Evolutionary conservation across 1,139 yeast genomes (phyloP).

Genomic region (Yamadazyma spencermartinsiae): DNA sequence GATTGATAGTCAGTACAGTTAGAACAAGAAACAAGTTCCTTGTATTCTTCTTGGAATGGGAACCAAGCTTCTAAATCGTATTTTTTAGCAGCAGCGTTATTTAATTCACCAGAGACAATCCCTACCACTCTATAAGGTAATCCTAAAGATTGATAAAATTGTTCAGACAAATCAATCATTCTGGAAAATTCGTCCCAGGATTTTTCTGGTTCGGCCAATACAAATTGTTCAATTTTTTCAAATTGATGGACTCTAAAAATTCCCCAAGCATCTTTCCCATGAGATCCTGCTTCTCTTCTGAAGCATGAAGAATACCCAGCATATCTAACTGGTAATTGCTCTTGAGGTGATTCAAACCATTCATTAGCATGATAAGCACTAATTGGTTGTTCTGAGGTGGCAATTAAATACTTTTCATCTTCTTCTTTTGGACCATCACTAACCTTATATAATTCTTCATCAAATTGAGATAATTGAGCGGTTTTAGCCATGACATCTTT

Average conservation of each 20-base stretch:
- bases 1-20: constrained; percentile 99
- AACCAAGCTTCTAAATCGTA: constrained; percentile 99
- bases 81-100: constrained; percentile 98
- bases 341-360: constrained; percentile 98
- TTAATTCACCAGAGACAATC: constrained; percentile 96
- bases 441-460: constrained; percentile 96
- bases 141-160: constrained; percentile 87
- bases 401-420: constrained; percentile 96
- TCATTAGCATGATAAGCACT: constrained; percentile 97
- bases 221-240: constrained; percentile 97
- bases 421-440: constrained; percentile 70
- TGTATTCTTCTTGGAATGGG: constrained; percentile 98
- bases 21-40: constrained; percentile 97
- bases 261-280: constrained; percentile 99
- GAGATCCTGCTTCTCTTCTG: constrained; percentile 99
- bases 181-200: constrained; percentile 97
- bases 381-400: constrained; percentile 98
- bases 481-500: constrained; percentile 99
- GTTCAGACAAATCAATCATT: constrained; percentile 90
- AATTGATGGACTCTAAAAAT: constrained; percentile 98
- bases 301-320: constrained; percentile 98
- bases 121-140: constrained; percentile 97
- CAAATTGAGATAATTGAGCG: constrained; percentile 96
- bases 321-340: constrained; percentile 92
- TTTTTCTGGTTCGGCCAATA: constrained; percentile 94